phyloP scores from a whole-genome alignment of 225 moss, liverwort and hornwort species.

The Bryum argenteum region DNA sequence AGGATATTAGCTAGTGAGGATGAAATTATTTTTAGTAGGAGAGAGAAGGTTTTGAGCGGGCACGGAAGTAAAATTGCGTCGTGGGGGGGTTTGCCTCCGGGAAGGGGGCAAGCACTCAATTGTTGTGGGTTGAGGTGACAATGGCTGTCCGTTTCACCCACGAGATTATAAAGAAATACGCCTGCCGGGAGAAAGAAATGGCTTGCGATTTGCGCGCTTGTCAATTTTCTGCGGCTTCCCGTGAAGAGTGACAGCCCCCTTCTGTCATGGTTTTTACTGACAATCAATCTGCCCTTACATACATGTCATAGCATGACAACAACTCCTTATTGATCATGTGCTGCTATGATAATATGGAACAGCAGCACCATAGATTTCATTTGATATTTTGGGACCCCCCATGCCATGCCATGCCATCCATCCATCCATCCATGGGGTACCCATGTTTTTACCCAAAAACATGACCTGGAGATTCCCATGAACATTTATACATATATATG shows the following conservation, averaged over 20 bases:
- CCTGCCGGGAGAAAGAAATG: not conserved
- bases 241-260: slow-evolving; percentile 1
- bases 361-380: slow-evolving; percentile 8
- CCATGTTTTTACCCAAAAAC: not conserved
- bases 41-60: too few relatives aligned
- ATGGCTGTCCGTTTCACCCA: too few relatives aligned
- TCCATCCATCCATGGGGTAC: not conserved
- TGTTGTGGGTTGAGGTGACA: too few relatives aligned
- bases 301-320: slow-evolving; percentile 15
- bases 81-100: too few relatives aligned
- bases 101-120: too few relatives aligned
- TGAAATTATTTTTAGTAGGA: too few relatives aligned
- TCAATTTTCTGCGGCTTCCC: slow-evolving; percentile 6
- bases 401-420: too few relatives aligned
- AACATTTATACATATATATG: not conserved
- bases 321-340: slow-evolving; percentile 19
- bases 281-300: not conserved
- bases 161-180: not conserved
- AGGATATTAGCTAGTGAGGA: too few relatives aligned
- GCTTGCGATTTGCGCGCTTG: slow-evolving; percentile 9
- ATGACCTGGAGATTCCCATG: slow-evolving; percentile 1
- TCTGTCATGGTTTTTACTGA: not conserved
- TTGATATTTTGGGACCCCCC: not conserved
- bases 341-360: not conserved
- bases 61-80: too few relatives aligned